These are phyloP conservation scores for Paspalum notatum DNA, from an alignment of 176 grass and related monocot species.

Conservation along the genomic window DNA sequence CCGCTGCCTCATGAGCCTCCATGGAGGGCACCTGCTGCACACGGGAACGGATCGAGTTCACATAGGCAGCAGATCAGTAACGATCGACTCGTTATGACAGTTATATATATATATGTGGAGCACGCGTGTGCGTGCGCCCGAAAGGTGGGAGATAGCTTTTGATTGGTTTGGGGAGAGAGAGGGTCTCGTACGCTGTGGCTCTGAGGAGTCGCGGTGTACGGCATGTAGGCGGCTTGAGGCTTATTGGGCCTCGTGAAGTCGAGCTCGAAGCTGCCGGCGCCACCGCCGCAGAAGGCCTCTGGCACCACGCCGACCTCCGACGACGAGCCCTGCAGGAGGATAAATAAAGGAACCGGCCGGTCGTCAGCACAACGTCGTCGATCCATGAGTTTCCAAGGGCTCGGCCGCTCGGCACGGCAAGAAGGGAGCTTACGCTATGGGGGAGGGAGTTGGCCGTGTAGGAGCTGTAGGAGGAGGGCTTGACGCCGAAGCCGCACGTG, in stretches of 20 bases:
- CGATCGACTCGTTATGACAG: no score
- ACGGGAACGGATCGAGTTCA: not conserved
- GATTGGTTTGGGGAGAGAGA: not conserved
- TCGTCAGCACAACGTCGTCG: not conserved
- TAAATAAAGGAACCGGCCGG: not conserved
- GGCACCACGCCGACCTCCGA: slow-evolving; percentile 86
- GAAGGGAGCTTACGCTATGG: slow-evolving; percentile 62
- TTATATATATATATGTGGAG: no score
- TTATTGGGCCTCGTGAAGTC: slow-evolving; percentile 56
- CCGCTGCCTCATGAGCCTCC: slow-evolving; percentile 58
- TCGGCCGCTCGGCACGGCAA: not conserved
- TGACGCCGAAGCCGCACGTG: slow-evolving; percentile 48
- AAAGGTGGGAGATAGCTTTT: slow-evolving; percentile 2
- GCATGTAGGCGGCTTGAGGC: slow-evolving; percentile 34
- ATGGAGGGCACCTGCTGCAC: slow-evolving; percentile 57
- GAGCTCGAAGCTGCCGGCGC: slow-evolving; percentile 43
- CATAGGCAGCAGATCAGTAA: no score
- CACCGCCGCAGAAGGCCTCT: slow-evolving; percentile 46
- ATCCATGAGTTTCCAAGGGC: not conserved
- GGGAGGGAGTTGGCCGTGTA: slow-evolving; percentile 55
- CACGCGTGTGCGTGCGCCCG: not conserved
- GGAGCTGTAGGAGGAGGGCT: slow-evolving; percentile 58
- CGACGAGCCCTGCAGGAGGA: slow-evolving; percentile 61
- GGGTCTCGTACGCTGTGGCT: slow-evolving; percentile 38
- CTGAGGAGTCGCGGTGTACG: slow-evolving; percentile 38